phyloP scores from a whole-genome alignment of 2,329 filamentous ascomycete species.

The Cladosporium velox region DNA sequence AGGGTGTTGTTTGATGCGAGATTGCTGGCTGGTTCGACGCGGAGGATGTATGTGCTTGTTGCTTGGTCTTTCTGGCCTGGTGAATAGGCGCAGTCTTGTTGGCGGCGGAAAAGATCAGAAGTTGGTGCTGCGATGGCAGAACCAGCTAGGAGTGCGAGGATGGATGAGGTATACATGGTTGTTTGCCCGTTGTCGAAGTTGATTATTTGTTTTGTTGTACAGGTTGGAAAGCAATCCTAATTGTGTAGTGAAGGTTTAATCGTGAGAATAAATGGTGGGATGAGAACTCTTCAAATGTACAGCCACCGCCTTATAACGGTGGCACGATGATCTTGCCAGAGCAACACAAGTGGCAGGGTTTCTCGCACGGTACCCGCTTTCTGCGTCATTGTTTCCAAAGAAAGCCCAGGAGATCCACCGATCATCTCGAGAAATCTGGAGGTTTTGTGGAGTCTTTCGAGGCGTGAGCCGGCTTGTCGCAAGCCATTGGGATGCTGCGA shows the following conservation, averaged over 20 bases:
- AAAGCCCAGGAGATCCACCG: conserved; percentile 11
- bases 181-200: not conserved
- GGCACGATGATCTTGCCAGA: conserved; percentile 10
- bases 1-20: not conserved
- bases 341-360: conserved; percentile 19
- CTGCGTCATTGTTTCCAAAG: conserved; percentile 19
- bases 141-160: conserved; percentile 9
- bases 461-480: conserved; percentile 11
- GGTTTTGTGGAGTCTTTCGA: conserved; percentile 2
- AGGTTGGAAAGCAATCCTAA: not conserved
- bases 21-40: conserved; percentile 8
- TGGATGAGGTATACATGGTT: conserved; percentile 9
- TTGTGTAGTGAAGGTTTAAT: not conserved
- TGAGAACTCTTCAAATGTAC: conserved; percentile 9
- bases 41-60: conserved; percentile 19
- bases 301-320: conserved; percentile 12
- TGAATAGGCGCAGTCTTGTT: conserved; percentile 19
- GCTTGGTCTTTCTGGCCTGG: conserved; percentile 18
- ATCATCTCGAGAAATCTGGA: conserved; percentile 17
- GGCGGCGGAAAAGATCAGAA: conserved; percentile 9
- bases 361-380: conserved; percentile 8
- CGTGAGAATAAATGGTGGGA: not conserved
- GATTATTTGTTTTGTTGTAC: not conserved
- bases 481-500: not conserved
- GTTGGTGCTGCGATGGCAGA: conserved; percentile 13